phyloP scores from a whole-genome alignment of 208 protist species.

The Trypanosoma caninum region DNA sequence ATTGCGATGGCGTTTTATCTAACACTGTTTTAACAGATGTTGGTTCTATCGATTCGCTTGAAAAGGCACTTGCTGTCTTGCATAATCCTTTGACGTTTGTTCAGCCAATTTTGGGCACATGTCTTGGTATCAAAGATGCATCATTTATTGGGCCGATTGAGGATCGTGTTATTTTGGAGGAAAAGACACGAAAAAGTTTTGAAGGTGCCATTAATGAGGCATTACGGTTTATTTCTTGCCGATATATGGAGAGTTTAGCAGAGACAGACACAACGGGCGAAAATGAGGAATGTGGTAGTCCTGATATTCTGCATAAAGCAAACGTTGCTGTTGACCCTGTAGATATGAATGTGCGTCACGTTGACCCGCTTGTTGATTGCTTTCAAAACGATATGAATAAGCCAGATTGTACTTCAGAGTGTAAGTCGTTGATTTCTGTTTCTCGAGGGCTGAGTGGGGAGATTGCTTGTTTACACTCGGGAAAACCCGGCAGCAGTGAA shows the following conservation, averaged over 20 bases:
- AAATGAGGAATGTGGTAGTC: not conserved
- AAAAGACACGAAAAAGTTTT: conserved; percentile 9
- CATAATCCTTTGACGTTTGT: conserved; percentile 39
- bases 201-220: conserved; percentile 31
- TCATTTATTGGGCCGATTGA: conserved; percentile 19
- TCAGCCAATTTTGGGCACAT: conserved; percentile 39
- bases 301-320: not conserved
- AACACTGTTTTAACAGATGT: not conserved
- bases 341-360: not conserved
- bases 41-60: conserved; percentile 17
- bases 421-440: not conserved
- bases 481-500: too few relatives aligned
- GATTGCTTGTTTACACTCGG: not conserved
- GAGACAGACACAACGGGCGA: not conserved
- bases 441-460: not conserved
- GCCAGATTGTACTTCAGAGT: not conserved
- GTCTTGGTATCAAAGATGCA: conserved; percentile 34
- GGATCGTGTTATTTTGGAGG: conserved; percentile 27
- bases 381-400: not conserved
- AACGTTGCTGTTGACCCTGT: not conserved
- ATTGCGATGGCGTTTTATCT: not conserved
- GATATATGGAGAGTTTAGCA: not conserved
- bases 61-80: conserved; percentile 19
- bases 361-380: conserved; percentile 5
- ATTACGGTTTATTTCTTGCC: conserved; percentile 30